Conservation (phyloP, 1,284 basidiomycete genomes). For the Vanrija sp. region DNA sequence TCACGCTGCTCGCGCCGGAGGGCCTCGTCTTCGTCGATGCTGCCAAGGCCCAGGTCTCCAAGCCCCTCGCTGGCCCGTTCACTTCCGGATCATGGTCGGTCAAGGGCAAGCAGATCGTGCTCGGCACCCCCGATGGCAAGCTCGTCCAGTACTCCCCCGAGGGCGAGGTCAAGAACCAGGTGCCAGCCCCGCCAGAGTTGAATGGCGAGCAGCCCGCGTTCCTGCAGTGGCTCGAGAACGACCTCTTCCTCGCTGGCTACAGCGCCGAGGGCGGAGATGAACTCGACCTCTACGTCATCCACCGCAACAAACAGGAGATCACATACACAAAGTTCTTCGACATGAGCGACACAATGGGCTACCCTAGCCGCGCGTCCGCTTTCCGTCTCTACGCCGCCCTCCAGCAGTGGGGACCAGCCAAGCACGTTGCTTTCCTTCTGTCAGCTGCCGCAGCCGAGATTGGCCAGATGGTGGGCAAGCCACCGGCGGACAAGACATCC, state of each 20-base stretch:
- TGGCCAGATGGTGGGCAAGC: constrained; percentile 36
- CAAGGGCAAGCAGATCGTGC: constrained; percentile 56
- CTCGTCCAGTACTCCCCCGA: constrained; percentile 54
- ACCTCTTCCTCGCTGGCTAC: constrained; percentile 54
- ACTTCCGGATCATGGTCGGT: constrained; percentile 53
- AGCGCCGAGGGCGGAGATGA: constrained; percentile 44
- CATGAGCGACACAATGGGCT: constrained; percentile 46
- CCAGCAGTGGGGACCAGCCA: constrained; percentile 44
- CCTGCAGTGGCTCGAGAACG: constrained; percentile 56
- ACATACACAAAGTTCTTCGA: constrained; percentile 48
- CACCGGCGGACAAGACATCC: constrained; percentile 19
- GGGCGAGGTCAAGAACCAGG: constrained; percentile 51
- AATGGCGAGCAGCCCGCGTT: constrained; percentile 32
- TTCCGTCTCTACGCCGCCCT: constrained; percentile 47
- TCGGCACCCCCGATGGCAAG: constrained; percentile 49
- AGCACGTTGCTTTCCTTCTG: constrained; percentile 50
- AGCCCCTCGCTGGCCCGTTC: constrained; percentile 32
- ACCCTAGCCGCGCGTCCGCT: constrained; percentile 33
- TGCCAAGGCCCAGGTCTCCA: constrained; percentile 22
- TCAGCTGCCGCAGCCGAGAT: constrained; percentile 50
- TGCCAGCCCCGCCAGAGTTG: constrained; percentile 47
- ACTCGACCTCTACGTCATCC: constrained; percentile 42
- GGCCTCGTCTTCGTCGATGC: constrained; percentile 43
- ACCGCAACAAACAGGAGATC: constrained; percentile 34
- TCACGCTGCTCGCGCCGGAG: constrained; percentile 41